phyloP scores from a whole-genome alignment of 148 eudicot genomes.

The Spergularia marina region DNA sequence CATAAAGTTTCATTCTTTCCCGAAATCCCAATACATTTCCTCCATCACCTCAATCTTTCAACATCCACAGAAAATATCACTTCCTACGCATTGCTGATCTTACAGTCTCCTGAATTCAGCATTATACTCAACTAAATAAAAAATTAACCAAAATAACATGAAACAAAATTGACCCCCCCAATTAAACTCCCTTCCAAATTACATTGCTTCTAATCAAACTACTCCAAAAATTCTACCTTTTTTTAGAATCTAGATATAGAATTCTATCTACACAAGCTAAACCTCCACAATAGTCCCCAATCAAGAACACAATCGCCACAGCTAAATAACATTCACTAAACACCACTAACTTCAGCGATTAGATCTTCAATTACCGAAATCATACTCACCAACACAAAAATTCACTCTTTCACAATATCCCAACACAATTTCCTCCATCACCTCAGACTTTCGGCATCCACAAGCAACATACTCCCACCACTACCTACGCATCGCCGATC shows the following conservation, averaged over 20 bases:
- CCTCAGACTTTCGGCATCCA: background rate
- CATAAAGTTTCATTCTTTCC: background rate
- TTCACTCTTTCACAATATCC: background rate
- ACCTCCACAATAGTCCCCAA: too few species aligned
- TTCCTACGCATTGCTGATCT: background rate
- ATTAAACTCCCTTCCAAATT: background rate
- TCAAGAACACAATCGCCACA: background rate
- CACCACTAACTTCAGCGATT: background rate
- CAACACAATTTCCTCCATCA: constrained; percentile 5
- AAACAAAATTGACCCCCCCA: background rate
- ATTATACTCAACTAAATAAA: background rate
- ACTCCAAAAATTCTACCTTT: background rate
- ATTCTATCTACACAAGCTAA: too few species aligned
- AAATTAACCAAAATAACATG: background rate
- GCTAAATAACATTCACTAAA: background rate
- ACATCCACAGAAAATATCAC: background rate
- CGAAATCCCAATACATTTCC: background rate
- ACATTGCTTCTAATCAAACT: background rate
- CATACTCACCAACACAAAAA: background rate
- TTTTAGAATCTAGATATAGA: too few species aligned
- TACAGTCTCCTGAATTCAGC: background rate
- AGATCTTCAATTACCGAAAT: background rate
- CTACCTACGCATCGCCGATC: background rate
- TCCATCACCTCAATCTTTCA: background rate
- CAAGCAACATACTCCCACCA: background rate